Evolutionary conservation across 129 eudicot species (phyloP), one percentile per base, ranked within the genome.

Genomic region (Flaveria trinervia): DNA sequence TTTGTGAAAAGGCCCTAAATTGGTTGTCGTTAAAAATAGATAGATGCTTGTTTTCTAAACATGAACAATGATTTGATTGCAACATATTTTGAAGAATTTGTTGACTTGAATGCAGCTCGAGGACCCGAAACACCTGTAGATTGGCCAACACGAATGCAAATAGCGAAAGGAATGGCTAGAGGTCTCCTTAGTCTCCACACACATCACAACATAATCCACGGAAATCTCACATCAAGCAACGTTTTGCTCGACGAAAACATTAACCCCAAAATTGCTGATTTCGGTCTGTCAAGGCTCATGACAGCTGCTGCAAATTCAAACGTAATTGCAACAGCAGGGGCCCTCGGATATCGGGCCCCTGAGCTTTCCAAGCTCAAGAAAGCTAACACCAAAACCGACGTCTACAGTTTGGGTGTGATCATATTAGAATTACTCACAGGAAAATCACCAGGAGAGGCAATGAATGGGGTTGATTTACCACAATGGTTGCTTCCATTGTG

Each of bases 401-500:
- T 92, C 5, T 92, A 92, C 76, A 92, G 97, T 78, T 84, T 92
- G 10, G 97, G 97, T 0, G 97, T 92, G 48, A 89, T 92, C 79
- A 85, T 89, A 41, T 65, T 92, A 54, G 97, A 92, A 67, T 87
- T 92, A 16, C 80, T 92, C 44, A 92, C 97, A 0, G 97, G 97
- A 39, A 92, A 92, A 71, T 92, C 97, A 18, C 97, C 97, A 0
- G 91, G 93, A 45, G 93, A 87, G 77, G 92, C 95, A 17, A 81
- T 87, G 88, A 82, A 85, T 23, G 97, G 96, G 3, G 88, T 83
- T 1, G 97, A 92, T 83, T 82, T 92, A 83, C 97, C 97, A 1
- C 96, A 89, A 60, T 92, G 97, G 97, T 92, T 30, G 97, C 97
- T 48, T 92, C 97, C 15, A 83, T 92, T 9, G 97, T 92, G 75